phyloP scores from a whole-genome alignment of 2,329 filamentous ascomycete species.

The Purpureocillium takamizusanense region DNA sequence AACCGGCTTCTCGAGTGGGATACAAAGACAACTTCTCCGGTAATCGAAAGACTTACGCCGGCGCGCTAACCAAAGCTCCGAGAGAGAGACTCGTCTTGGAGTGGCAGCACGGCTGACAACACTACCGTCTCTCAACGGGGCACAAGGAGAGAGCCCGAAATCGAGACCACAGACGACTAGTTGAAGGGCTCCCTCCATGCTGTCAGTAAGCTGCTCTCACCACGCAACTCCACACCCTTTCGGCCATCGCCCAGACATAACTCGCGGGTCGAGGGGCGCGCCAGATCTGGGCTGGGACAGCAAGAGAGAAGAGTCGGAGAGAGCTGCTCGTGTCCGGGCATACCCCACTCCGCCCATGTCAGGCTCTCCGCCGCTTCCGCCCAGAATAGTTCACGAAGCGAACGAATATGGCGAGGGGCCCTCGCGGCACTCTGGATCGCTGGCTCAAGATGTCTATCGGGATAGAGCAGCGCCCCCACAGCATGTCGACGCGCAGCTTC shows the following conservation, averaged over 20 bases:
- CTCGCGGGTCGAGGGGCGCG: constrained; percentile 46
- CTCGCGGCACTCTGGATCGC: constrained; percentile 33
- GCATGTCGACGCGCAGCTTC: constrained; percentile 13
- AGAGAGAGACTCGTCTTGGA: too few species aligned
- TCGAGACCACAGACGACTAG: constrained; percentile 34
- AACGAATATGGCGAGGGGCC: constrained; percentile 40
- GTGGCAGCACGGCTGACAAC: background rate
- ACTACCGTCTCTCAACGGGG: background rate
- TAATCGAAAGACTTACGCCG: too few species aligned
- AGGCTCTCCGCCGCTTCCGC: constrained; percentile 54
- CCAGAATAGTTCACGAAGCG: constrained; percentile 48
- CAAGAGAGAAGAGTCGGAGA: constrained; percentile 40
- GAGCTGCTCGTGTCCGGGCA: constrained; percentile 47
- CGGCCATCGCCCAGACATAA: constrained; percentile 50
- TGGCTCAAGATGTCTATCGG: constrained; percentile 41
- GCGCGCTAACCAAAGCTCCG: too few species aligned
- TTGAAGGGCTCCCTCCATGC: constrained; percentile 38
- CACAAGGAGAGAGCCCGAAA: background rate
- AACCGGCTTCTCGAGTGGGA: too few species aligned
- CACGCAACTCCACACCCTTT: constrained; percentile 36
- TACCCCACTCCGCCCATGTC: constrained; percentile 71
- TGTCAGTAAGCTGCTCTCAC: constrained; percentile 35
- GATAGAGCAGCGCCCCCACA: constrained; percentile 21
- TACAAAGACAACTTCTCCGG: too few species aligned
- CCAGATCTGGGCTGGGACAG: constrained; percentile 33